Evolutionary conservation across 139 green algal species (phyloP).

Genomic region (Chlamydomonas eustigma): DNA sequence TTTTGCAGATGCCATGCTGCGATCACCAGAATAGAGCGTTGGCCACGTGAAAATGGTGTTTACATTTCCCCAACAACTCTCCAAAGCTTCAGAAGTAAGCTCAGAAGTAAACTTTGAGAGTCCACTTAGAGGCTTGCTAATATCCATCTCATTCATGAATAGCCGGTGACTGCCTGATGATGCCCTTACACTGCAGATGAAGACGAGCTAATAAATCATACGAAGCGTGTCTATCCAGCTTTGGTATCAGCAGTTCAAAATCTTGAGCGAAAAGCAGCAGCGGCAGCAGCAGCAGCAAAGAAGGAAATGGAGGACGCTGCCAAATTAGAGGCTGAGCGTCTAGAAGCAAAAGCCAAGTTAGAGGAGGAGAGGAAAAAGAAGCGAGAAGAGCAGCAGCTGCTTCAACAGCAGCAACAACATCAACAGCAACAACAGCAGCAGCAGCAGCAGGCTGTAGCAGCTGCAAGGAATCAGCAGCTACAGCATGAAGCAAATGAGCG

Average conservation of each 20-base stretch:
- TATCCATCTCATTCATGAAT: too few species aligned
- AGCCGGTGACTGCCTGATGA: background rate
- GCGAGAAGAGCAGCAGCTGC: slow-evolving; percentile 8
- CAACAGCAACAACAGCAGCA: too few species aligned
- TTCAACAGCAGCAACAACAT: slow-evolving; percentile 3
- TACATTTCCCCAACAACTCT: slow-evolving; percentile 69
- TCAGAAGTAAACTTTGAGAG: background rate
- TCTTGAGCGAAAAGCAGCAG: slow-evolving; percentile 5
- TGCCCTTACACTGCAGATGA: slow-evolving; percentile 36
- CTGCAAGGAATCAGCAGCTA: background rate
- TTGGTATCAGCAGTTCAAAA: slow-evolving; percentile 24
- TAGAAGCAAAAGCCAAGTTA: background rate
- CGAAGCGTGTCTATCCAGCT: slow-evolving; percentile 34
- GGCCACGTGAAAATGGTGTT: slow-evolving; percentile 40
- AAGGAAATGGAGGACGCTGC: slow-evolving; percentile 8
- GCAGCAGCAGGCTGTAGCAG: background rate
- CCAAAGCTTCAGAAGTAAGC: slow-evolving; percentile 58
- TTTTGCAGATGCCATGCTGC: slow-evolving; percentile 49
- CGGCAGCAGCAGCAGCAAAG: slow-evolving; percentile 7
- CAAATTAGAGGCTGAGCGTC: slow-evolving; percentile 8
- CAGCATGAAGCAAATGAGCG: background rate
- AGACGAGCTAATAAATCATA: slow-evolving; percentile 51
- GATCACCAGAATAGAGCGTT: slow-evolving; percentile 59
- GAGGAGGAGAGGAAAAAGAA: background rate
- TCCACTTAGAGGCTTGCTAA: too few species aligned